phyloP scores from a whole-genome alignment of 2,329 filamentous ascomycete genomes.

The Pseudovirgaria hyperparasitica region DNA sequence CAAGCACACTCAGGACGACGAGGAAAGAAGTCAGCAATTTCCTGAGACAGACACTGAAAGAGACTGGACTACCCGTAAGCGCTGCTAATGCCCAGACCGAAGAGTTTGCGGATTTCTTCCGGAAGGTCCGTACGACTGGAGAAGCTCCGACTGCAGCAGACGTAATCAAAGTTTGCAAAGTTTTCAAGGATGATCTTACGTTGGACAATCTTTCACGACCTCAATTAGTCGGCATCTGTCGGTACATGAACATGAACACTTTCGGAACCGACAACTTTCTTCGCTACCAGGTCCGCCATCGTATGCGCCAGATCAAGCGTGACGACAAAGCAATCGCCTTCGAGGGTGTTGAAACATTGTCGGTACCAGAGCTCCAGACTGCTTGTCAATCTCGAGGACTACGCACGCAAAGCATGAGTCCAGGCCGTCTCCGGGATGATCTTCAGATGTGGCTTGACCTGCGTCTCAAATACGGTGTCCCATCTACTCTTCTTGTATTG shows the following conservation, averaged over 20 bases:
- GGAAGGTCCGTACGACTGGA: conserved; percentile 82
- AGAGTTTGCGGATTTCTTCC: conserved; percentile 94
- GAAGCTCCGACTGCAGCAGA: conserved; percentile 80
- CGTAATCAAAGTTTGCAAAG: conserved; percentile 97
- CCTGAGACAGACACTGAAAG: conserved; percentile 73
- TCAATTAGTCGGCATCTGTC: conserved; percentile 93
- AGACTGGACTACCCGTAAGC: conserved; percentile 85
- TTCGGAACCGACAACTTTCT: conserved; percentile 98
- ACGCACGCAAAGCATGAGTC: conserved; percentile 82
- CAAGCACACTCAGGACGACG: conserved; percentile 64
- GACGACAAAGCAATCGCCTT: conserved; percentile 90
- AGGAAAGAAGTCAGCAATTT: conserved; percentile 90
- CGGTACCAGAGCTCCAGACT: conserved; percentile 84
- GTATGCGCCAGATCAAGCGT: conserved; percentile 98
- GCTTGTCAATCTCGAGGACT: conserved; percentile 87
- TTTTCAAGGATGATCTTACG: conserved; percentile 95
- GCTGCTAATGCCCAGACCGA: conserved; percentile 75
- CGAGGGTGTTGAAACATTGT: conserved; percentile 85
- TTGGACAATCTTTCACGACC: conserved; percentile 93
- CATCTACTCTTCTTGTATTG: conserved; percentile 85
- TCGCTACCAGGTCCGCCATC: conserved; percentile 89
- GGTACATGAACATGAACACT: conserved; percentile 94
- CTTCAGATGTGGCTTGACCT: conserved; percentile 90
- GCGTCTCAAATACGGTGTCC: conserved; percentile 85
- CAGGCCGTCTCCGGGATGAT: conserved; percentile 76